phyloP scores from a whole-genome alignment of 148 eudicot genomes.

The Silene uniflora region DNA sequence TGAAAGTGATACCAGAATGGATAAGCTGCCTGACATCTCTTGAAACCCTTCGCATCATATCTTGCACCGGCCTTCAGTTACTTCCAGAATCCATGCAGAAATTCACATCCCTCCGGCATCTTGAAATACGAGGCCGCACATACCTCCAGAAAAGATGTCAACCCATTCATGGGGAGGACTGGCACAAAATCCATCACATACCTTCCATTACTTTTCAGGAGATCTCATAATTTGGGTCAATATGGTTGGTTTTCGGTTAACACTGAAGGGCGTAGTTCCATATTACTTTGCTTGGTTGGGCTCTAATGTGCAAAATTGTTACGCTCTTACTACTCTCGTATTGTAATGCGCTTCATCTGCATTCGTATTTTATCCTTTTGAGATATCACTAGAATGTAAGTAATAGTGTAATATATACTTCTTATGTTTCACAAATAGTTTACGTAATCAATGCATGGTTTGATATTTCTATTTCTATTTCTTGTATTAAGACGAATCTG shows the following conservation, averaged over 20 bases:
- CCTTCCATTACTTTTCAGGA: neutral
- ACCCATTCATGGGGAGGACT: conserved; percentile 12
- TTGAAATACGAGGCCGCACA: neutral
- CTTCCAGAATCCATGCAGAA: conserved; percentile 15
- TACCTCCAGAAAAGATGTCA: conserved; percentile 6
- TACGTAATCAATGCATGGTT: too few species aligned
- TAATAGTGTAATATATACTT: too few species aligned
- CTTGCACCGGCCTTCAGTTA: neutral
- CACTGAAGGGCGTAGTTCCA: too few species aligned
- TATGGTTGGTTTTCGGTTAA: too few species aligned
- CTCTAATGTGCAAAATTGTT: too few species aligned
- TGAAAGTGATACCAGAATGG: conserved; percentile 24
- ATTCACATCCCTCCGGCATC: conserved; percentile 15
- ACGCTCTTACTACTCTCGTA: too few species aligned
- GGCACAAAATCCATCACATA: conserved; percentile 17
- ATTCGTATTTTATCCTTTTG: too few species aligned
- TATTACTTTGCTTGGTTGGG: neutral
- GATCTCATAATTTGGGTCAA: neutral
- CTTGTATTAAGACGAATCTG: too few species aligned
- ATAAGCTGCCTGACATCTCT: conserved; percentile 18
- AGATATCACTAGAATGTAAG: too few species aligned
- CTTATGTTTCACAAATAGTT: too few species aligned
- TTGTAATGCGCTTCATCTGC: too few species aligned
- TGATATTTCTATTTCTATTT: too few species aligned
- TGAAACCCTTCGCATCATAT: neutral